Base-by-base conservation (phyloP, 768 basidiomycete species). In the Imleria badia region DNA sequence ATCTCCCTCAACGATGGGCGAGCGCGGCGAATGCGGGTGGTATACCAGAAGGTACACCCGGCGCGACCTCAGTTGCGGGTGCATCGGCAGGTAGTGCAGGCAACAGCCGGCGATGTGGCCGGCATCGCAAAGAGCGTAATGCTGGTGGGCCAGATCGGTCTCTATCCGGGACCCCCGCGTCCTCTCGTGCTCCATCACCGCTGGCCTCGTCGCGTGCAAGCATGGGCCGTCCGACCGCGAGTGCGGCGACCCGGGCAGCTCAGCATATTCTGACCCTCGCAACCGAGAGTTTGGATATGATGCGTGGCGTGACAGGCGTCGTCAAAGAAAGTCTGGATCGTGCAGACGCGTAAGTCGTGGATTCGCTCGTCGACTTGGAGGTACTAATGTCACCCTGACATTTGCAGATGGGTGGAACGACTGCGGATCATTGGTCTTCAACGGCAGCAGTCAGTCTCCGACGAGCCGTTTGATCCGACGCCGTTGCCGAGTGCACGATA, bases 271-370 rank as follows among this genome's bases (percentile, higher is more conserved):
- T 96, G 60, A 84, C 86, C 9, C 82, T 96, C 10, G 92, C 94
- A 13, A 89, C 88, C 14, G 94, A 96, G 75, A 94, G 92, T 65
- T 66, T 96, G 70, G 93, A 96, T 65, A 95, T 94, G 91, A 85
- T 96, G 78, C 78, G 86, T 29, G 84, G 89, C 29, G 91, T 94
- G 29, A 91, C 91, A n/a, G 80, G 82, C 5, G 91, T 95, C 22
- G 88, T 95, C 56, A 87, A 85, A 63, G 94, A 94, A 56, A 90
- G 86, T 58, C 75, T 95, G 69, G 92, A 94, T 67, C 78, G 87
- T 51, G 94, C 93, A 30, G 94, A 95, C 67, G 81, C 87, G 83
- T 92, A 69, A 41, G 86, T 81, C 9, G 14, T 58, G 38, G 3
- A 26, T n/a, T 47, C 31, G 42, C 49, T 34, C 1, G 22, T 39